Percentiles rank a stretch among this genome's conserved stretches.
These are phyloP conservation scores for Neurospora sp. DNA, from an alignment of 495 filamentous ascomycete genomes.

Conservation along the genomic window DNA sequence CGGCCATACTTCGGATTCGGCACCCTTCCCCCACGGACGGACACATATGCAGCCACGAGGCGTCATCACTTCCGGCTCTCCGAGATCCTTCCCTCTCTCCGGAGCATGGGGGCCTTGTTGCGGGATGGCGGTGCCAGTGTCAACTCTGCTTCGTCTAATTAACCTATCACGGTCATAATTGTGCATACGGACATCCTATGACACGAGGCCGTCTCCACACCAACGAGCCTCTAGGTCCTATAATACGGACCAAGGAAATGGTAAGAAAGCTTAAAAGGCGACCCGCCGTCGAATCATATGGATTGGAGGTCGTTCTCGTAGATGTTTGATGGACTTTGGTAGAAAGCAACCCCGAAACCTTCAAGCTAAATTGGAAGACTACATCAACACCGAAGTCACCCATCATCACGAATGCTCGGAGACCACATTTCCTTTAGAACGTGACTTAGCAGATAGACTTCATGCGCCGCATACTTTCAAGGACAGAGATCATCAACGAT, in stretches of 20 bases:
- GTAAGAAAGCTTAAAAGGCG: not conserved
- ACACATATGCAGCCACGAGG: not conserved
- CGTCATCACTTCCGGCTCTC: slow-evolving; percentile 7
- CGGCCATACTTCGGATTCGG: not conserved
- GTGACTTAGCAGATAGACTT: not conserved
- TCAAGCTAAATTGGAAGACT: not conserved
- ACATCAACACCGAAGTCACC: not conserved
- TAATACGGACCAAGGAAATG: not conserved
- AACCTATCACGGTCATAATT: not conserved
- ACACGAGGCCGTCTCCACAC: not conserved
- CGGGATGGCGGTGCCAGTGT: not conserved
- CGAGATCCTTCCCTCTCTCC: slow-evolving; percentile 12
- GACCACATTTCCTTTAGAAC: not conserved
- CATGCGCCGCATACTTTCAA: not conserved
- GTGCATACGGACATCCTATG: not conserved
- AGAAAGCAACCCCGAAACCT: not conserved
- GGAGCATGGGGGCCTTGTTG: not conserved
- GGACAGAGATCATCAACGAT: not conserved
- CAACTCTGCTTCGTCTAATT: not conserved
- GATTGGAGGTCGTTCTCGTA: not conserved
- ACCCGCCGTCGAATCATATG: not conserved
- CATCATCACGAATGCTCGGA: not conserved
- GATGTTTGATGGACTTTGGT: not conserved
- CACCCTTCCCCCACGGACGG: not conserved
- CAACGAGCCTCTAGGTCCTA: not conserved